Evolutionary conservation across 345 rosid species (phyloP), one percentile per base, ranked within the genome.

Genomic region (Pugionium dolabratum): DNA sequence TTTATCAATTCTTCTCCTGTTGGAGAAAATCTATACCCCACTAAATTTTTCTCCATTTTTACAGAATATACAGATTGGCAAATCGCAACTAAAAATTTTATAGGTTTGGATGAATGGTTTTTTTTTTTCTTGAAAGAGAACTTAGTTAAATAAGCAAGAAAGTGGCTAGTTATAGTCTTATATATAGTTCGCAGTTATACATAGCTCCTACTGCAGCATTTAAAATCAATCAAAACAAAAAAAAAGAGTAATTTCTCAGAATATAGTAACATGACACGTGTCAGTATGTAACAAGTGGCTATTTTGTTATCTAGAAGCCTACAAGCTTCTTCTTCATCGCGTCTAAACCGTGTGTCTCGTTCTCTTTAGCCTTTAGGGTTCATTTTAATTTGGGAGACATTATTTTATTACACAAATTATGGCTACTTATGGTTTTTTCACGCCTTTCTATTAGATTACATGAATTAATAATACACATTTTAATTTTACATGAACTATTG

Each of bases 1-100:
- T 39, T 62, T 7, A 74, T 39, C 64, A 74, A 9, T 55, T 74
- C 78, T 5, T 68, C 61, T 26, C 62, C 78, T 1, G 74, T 74
- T 0, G 78, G 78, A 43, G 2, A 1, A 58, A 73, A 73, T 6
- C 77, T 73, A 40, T 9, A 59, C 0, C 77, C 77, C 0, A 66
- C 72, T 1, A 53, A 11, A 10, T 52, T 27, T 2, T 39, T 59
- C 67, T 36, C 57, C 77, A 73, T 66, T 45, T 18, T 18, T 18
- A 18, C 18, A 18, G 18, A 18, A 18, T 18, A 18, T 18, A 18
- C 18, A 18, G 18, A 18, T 18, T 18, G 18, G 18, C 18, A 18
- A 45, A 35, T 36, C 31, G 8, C 8, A 1, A 6, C 36, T n/a
- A 37, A 31, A 37, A 7, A 18, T 18, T 18, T 18, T 8, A 33